A percentile compares a stretch with the other conserved stretches of the same genome.
phyloP scores from a whole-genome alignment of 1,139 yeast species.

The Yamadazyma aaseri region DNA sequence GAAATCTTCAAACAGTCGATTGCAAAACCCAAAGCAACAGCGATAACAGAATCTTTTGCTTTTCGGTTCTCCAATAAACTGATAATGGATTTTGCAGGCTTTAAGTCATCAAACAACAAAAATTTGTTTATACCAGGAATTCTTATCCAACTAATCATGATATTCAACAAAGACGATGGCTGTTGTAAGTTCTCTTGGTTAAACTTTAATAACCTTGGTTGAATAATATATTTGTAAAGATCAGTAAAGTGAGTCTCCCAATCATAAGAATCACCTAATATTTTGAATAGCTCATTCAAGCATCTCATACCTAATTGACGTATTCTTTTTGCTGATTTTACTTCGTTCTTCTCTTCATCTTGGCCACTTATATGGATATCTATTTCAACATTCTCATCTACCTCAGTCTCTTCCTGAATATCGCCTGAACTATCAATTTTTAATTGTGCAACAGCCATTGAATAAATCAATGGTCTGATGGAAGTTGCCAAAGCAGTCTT shows the following conservation, averaged over 20 bases:
- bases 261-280: conserved; percentile 43
- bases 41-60: conserved; percentile 68
- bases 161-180: conserved; percentile 71
- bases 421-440: conserved; percentile 18
- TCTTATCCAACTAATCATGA: conserved; percentile 66
- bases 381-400: conserved; percentile 14
- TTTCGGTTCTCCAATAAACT: conserved; percentile 51
- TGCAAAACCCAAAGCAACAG: conserved; percentile 57
- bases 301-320: conserved; percentile 65
- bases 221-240: conserved; percentile 55
- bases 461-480: conserved; percentile 59
- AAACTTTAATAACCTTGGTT: conserved; percentile 65
- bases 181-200: conserved; percentile 79
- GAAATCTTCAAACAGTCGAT: conserved; percentile 32
- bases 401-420: conserved; percentile 17
- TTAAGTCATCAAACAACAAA: conserved; percentile 54
- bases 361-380: conserved; percentile 14
- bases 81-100: conserved; percentile 57
- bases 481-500: conserved; percentile 49
- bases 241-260: conserved; percentile 59
- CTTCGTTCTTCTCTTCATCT: conserved; percentile 24
- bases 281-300: conserved; percentile 49
- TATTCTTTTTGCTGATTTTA: conserved; percentile 50
- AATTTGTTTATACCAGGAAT: conserved; percentile 49
- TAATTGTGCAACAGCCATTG: conserved; percentile 56